Percentiles rank a stretch among this genome's conserved stretches.
These are phyloP conservation scores for Stylosanthes scabra DNA, from an alignment of 331 rosid species.

Conservation along the genomic window DNA sequence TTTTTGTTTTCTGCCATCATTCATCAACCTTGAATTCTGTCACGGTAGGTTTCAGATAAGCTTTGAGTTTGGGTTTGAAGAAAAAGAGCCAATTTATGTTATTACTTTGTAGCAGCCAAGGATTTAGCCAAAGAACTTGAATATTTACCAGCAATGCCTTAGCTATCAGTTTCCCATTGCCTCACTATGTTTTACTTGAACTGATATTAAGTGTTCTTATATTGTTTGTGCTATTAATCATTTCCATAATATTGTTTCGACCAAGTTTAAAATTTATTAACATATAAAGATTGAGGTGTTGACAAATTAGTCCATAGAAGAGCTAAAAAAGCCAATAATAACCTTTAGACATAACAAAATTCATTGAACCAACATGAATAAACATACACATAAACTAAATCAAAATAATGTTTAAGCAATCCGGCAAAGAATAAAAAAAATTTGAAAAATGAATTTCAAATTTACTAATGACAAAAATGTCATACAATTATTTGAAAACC, in stretches of 20 bases:
- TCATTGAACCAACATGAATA: background rate
- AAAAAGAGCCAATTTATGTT: constrained; percentile 2
- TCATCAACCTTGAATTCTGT: constrained; percentile 13
- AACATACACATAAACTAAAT: too few species aligned
- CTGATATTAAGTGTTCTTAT: background rate
- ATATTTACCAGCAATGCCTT: constrained; percentile 26
- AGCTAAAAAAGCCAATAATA: too few species aligned
- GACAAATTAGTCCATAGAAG: too few species aligned
- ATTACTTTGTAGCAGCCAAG: constrained; percentile 5
- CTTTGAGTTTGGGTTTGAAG: constrained; percentile 16
- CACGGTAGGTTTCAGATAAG: constrained; percentile 21
- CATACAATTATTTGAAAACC: too few species aligned
- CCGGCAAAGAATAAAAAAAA: too few species aligned
- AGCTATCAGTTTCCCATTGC: constrained; percentile 26
- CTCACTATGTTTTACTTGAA: constrained; percentile 6
- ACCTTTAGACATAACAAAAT: too few species aligned
- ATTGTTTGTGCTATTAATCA: background rate
- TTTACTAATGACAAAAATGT: too few species aligned
- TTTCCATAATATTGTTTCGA: constrained; percentile 7
- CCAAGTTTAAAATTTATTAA: too few species aligned
- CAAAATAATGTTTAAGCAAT: too few species aligned
- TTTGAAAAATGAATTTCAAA: too few species aligned
- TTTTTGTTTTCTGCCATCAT: constrained; percentile 27
- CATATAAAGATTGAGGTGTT: too few species aligned
- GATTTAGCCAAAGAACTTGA: background rate